Evolutionary conservation across 345 rosid species (phyloP), one percentile per base, ranked within the genome.

Genomic region (Brassica carinata): DNA sequence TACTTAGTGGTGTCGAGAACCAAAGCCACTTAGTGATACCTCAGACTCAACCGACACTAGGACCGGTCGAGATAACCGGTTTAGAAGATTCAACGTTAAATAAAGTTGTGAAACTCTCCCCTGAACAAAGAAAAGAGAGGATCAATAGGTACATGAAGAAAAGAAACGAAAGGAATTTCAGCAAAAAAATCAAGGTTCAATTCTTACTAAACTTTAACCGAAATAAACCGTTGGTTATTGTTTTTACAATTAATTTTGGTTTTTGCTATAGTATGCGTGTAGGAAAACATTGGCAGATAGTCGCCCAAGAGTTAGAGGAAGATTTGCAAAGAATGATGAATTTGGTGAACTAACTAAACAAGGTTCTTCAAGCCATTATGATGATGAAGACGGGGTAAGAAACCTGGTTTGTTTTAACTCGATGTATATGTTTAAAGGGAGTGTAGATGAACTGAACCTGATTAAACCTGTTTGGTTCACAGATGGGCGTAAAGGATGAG

Each of bases 261-360:
- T 23, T 48, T 68, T 11, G 27, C 5, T 48, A 1, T 71, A 96
- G 98, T 96, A 96, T 67, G 99, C 97, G 3, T 96, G 99, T 85
- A 86, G 99, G 71, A 96, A 96, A 84, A 93, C 95, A 51, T 85
- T 96, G 45, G 99, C 98, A 29, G 97, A 96, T 74, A 96, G 97
- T 84, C 82, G 97, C 43, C 99, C 98, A 14, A 85, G 98, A 80
- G 97, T 96, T 0, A 83, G 97, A 73, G 98, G 99, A 80, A 89
- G 99, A 80, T 96, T 96, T 72, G 99, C 99, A 0, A 96, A 89
- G 85, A 94, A 92, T 48, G 94, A 94, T 66, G 97, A 92, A 3
- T 91, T 87, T 29, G 89, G 91, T 64, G 96, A 92, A 43, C 84
- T 73, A 66, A 81, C 59, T 8, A 85, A 88, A 71, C 84, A 85